These are phyloP conservation scores for Penicillium crustosum DNA, from an alignment of 2,329 filamentous ascomycete species.

Conservation along the genomic window DNA sequence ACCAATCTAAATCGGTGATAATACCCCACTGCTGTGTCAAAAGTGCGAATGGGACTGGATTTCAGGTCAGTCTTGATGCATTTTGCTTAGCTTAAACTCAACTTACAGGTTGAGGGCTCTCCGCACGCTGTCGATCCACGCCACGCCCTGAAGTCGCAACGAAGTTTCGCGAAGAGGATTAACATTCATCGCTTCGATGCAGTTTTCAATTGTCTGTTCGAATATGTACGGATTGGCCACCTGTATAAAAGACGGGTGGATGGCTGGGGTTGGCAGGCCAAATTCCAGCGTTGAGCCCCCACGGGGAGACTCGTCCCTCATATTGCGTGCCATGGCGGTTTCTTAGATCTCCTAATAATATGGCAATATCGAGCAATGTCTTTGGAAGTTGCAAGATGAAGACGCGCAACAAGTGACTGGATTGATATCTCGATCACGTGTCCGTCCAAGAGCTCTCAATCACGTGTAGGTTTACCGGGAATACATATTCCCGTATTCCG, in stretches of 20 bases:
- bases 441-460: not conserved
- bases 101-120: conserved; percentile 74
- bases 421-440: conserved; percentile 19
- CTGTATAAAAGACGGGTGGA: conserved; percentile 64
- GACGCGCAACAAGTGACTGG: not conserved
- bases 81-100: conserved; percentile 3
- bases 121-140: conserved; percentile 83
- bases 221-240: conserved; percentile 74
- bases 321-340: conserved; percentile 24
- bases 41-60: conserved; percentile 78
- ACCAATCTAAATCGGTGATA: conserved; percentile 91
- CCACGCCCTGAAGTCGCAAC: conserved; percentile 79
- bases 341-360: not conserved
- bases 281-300: conserved; percentile 14
- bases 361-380: not conserved
- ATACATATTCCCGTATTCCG: conserved; percentile 4
- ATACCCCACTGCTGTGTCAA: conserved; percentile 85
- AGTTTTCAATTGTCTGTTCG: conserved; percentile 74
- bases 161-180: conserved; percentile 77
- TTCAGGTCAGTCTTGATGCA: conserved; percentile 10
- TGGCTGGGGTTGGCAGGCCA: conserved; percentile 40
- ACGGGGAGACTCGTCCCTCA: conserved; percentile 18
- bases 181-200: conserved; percentile 67
- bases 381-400: conserved; percentile 3
- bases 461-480: not conserved